Base-by-base conservation (phyloP, 352 stramenopile genomes). In the Phytophthora multivora region DNA sequence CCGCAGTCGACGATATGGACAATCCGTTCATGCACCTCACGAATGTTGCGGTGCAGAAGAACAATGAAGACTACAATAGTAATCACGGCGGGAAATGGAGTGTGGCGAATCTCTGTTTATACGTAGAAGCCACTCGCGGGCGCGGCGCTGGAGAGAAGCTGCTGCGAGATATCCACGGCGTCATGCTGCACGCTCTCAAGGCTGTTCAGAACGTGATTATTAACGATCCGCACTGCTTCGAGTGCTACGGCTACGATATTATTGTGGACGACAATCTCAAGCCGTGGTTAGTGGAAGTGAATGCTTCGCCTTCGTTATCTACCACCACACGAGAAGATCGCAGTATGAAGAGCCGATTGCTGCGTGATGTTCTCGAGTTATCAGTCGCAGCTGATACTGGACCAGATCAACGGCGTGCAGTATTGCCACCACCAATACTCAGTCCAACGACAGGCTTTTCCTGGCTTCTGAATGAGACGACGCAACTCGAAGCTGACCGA, bases 181-280 rank as follows among this genome's bases (percentile, higher is more conserved):
- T 98, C 42, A 94, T 98, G 71, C 63, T 97, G 9, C 86, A 97
- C 62, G 80, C 89, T 12, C 65, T 97, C 11, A 75, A 65, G 43
- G 88, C 91, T 16, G 94, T 98, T 10, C 90, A 98, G 73, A 71
- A 90, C 40, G 85, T 97, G 40, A 96, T 98, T 66, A 98, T 97
- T 56, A 97, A 97, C 68, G 91, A 98, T 73, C 51, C 79, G 45
- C 90, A 98, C 66, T 97, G 94, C 82, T 98, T 98, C 63, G 93
- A 98, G 67, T 96, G 91, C 62, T 98, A 98, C 63, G 93, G 93
- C 52, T 98, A 98, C 74, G 93, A 98, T 70, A 92, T 98, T 45
- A 96, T 98, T 49, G 75, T 98, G 39, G 93, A 98, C 75, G 82
- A 88, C 36, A 77, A 86, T 10, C 83, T 98, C 35, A 97, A 97